phyloP scores from a whole-genome alignment of 2,329 filamentous ascomycete species.

The Xylariomycetidae sp. region DNA sequence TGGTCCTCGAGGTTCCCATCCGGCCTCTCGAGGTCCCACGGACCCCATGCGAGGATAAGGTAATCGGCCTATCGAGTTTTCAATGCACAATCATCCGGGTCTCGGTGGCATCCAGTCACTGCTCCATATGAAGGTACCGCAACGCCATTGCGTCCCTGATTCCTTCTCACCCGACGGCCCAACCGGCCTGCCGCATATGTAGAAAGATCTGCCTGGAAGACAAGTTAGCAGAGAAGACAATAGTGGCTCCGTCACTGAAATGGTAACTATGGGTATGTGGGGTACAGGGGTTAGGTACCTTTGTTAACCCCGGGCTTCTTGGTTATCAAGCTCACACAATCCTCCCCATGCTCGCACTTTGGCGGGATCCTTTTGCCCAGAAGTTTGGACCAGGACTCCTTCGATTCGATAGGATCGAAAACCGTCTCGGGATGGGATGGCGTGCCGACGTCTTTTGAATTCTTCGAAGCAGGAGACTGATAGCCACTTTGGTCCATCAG shows the following conservation, averaged over 20 bases:
- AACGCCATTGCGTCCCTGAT: conserved; percentile 79
- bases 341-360: conserved; percentile 82
- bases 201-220: conserved; percentile 53
- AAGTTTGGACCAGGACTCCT: conserved; percentile 82
- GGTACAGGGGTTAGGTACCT: conserved; percentile 40
- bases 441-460: conserved; percentile 3
- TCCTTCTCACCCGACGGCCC: conserved; percentile 84
- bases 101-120: conserved; percentile 62
- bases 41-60: too few species aligned
- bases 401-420: conserved; percentile 66
- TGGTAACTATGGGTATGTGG: too few species aligned
- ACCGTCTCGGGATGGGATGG: conserved; percentile 33
- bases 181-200: conserved; percentile 65
- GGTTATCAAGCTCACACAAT: conserved; percentile 76
- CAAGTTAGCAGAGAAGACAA: not conserved
- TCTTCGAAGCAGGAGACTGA: conserved; percentile 4
- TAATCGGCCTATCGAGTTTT: too few species aligned
- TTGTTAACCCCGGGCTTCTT: conserved; percentile 86
- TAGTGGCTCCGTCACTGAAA: too few species aligned
- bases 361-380: conserved; percentile 72
- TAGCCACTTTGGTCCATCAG: too few species aligned
- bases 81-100: too few species aligned
- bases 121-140: conserved; percentile 74
- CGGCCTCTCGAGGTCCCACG: too few species aligned
- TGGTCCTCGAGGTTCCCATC: too few species aligned